Evolutionary conservation across 2,329 filamentous ascomycete species (phyloP).

Genomic region (Pyrenochaeta sp.): DNA sequence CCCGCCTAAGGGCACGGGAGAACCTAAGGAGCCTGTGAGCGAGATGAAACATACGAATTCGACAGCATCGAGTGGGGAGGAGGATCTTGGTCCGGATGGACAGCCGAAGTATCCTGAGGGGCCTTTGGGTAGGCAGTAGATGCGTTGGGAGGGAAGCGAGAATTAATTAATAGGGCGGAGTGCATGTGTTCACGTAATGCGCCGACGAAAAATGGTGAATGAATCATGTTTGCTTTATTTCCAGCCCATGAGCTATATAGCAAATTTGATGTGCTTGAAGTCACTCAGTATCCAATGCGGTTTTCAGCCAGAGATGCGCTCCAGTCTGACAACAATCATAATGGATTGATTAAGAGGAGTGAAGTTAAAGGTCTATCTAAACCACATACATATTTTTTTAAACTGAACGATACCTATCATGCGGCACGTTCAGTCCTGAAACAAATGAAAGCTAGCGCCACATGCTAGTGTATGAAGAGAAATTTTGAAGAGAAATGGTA

Average conservation of each 20-base stretch:
- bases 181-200: background rate
- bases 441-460: too few species aligned
- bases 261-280: background rate
- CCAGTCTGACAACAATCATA: background rate
- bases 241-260: too few species aligned
- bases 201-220: background rate
- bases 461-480: background rate
- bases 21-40: conserved; percentile 21
- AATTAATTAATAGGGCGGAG: background rate
- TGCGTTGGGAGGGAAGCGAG: background rate
- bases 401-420: too few species aligned
- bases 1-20: conserved; percentile 24
- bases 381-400: background rate
- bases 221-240: background rate
- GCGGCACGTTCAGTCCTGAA: too few species aligned
- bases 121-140: conserved; percentile 14
- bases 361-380: background rate
- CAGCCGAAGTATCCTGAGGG: conserved; percentile 15
- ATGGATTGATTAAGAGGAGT: background rate
- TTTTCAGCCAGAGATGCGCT: background rate
- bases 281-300: background rate
- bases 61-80: conserved; percentile 24
- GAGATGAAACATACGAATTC: conserved; percentile 21
- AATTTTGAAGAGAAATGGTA: background rate
- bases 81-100: conserved; percentile 20